Percentiles rank a stretch among this genome's conserved stretches.
These are phyloP conservation scores for Trichoderma sp. DNA, from an alignment of 2,329 filamentous ascomycete species.

Conservation along the genomic window DNA sequence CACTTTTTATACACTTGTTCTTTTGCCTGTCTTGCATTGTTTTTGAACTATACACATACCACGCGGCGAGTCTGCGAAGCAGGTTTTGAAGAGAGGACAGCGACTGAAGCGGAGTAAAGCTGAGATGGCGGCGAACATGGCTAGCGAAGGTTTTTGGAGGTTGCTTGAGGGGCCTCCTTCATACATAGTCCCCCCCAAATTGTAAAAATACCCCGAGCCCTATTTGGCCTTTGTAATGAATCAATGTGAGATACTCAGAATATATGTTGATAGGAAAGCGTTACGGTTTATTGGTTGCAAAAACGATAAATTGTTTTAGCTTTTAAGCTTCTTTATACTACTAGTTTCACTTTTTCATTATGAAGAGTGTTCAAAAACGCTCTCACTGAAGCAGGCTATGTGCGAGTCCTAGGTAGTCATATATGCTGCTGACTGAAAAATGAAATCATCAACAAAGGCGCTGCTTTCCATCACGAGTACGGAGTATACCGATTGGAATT, in stretches of 20 bases:
- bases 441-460: neutral
- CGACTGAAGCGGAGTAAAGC: constrained; percentile 30
- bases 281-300: constrained; percentile 13
- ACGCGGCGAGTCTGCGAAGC: constrained; percentile 41
- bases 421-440: neutral
- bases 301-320: neutral
- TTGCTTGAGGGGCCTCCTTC: constrained; percentile 33
- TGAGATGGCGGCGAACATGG: constrained; percentile 38
- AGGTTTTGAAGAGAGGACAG: constrained; percentile 34
- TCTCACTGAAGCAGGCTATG: neutral
- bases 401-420: neutral
- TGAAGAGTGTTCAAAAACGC: neutral
- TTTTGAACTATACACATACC: constrained; percentile 43
- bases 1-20: constrained; percentile 24
- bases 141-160: constrained; percentile 36
- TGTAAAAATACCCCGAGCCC: constrained; percentile 35
- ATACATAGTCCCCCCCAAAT: constrained; percentile 43
- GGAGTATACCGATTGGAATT: neutral
- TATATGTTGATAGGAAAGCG: constrained; percentile 20
- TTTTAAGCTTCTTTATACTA: neutral
- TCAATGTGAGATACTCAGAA: constrained; percentile 27
- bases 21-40: constrained; percentile 31
- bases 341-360: neutral
- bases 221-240: constrained; percentile 31
- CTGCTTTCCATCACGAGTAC: neutral